Base-by-base conservation (phyloP, 345 rosid genomes). In the Hibiscus tridactylites region DNA sequence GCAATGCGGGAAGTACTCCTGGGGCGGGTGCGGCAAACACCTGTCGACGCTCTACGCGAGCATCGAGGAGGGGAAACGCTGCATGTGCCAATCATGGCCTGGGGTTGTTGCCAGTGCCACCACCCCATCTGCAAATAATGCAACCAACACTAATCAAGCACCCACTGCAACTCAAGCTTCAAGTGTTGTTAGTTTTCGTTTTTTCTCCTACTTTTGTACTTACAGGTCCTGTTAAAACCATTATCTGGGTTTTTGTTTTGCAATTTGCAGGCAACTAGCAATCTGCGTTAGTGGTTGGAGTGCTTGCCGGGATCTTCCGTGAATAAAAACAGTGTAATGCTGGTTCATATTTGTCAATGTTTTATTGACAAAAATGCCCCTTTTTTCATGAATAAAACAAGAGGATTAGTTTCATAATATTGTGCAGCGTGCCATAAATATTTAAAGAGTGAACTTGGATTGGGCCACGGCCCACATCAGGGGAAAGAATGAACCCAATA, bases 1-100 rank as follows among this genome's bases (percentile, higher is more conserved):
- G 77, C 71, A 74, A 70, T 86, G 90, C 21, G 80, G 80, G n/a
- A 84, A 78, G 31, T 68, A 73, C 21, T 28, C 84, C 0, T 84
- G 88, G 90, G 80, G 75, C 0, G 92, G 92, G 0, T 88, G 90
- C 3, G 86, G 92, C 8, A 65, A 70, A 8, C 90, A 88, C 64
- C 80, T 86, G 1, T 31, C 70, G 49, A 8, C 77, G n/a, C 49
- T 86, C 13, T 78, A 84, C 42, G 69, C 77, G 3, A 75, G 78
- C 78, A 88, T 88, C 8, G 87, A 86, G n/a, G 42, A 65, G 31
- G 88, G 85, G 12, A 81, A 78, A 50, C 90, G 71, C 76, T 88
- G 90, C 84, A 65, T 73, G 74, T 81, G 88, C 86, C 76, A 71
- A 62, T 62, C 90, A 3, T 88, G 92, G 92, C 90, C 74, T 9